These are phyloP conservation scores for Lotus japonicus DNA, from an alignment of 306 rosid species.

Conservation along the genomic window DNA sequence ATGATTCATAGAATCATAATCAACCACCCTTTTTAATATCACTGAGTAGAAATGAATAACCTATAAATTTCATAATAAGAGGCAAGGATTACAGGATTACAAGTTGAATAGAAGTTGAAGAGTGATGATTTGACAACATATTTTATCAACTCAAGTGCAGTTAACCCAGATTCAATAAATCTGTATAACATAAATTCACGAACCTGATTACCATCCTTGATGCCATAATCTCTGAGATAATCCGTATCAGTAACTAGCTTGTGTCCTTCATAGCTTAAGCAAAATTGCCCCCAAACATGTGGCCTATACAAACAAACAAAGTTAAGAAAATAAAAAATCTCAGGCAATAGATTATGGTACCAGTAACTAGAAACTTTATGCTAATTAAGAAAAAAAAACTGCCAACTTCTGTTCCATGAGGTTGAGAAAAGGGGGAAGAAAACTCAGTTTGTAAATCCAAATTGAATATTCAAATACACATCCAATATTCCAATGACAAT, in stretches of 20 bases:
- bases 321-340: neutral
- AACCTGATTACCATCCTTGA: slow-evolving; percentile 89
- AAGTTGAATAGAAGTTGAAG: neutral
- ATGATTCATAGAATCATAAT: too few species aligned
- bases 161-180: neutral
- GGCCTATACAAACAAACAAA: slow-evolving; percentile 52
- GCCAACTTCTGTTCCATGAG: too few species aligned
- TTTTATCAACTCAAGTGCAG: neutral
- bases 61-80: too few species aligned
- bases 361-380: too few species aligned
- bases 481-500: neutral
- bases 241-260: slow-evolving; percentile 53
- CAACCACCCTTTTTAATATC: neutral
- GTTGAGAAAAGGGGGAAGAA: too few species aligned
- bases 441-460: neutral
- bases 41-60: neutral
- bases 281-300: slow-evolving; percentile 85
- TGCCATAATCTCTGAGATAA: slow-evolving; percentile 46
- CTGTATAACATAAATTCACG: neutral
- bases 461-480: neutral
- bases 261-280: slow-evolving; percentile 64
- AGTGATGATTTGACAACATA: neutral
- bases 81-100: too few species aligned
- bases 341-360: neutral
- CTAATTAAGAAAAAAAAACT: too few species aligned